Evolutionary conservation across 1,139 yeast genomes (phyloP).

Genomic region (Candida pseudocylindracea): DNA sequence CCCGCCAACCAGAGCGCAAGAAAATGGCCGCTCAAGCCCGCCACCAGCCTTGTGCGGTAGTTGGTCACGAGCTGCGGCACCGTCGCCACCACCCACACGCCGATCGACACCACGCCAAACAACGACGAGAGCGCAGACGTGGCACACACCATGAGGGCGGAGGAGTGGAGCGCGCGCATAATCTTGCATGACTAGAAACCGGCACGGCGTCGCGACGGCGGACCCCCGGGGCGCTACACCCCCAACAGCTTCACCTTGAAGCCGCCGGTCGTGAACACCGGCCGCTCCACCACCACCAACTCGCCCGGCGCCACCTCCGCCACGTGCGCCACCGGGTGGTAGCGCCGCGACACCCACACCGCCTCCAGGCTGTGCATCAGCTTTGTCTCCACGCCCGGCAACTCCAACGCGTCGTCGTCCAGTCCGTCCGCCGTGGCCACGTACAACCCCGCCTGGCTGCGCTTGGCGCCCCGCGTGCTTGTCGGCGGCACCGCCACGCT

Average conservation of each 20-base stretch:
- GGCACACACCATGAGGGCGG: no score
- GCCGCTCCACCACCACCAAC: no score
- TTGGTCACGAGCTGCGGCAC: conserved; percentile 9
- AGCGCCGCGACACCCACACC: no score
- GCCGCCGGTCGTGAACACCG: no score
- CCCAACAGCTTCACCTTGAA: no score
- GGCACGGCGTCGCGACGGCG: no score
- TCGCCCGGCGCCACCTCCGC: no score
- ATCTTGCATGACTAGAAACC: no score
- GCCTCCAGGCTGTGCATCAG: neutral
- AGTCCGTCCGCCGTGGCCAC: neutral
- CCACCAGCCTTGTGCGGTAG: conserved; percentile 7
- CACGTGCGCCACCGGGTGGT: no score
- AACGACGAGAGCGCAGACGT: no score
- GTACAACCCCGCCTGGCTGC: conserved; percentile 7
- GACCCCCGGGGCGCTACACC: no score
- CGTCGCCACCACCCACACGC: conserved; percentile 9
- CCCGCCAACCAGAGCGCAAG: conserved; percentile 9
- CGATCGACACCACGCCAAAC: conserved; percentile 3
- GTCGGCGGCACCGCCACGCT: conserved; percentile 27
- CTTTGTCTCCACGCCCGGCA: conserved; percentile 10
- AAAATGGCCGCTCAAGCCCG: conserved; percentile 7
- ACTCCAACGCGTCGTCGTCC: conserved; percentile 2
- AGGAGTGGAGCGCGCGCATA: no score
- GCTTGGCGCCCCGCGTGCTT: conserved; percentile 3